phyloP scores from a whole-genome alignment of 805 yeast species.

The Hyphopichia homilentoma region DNA sequence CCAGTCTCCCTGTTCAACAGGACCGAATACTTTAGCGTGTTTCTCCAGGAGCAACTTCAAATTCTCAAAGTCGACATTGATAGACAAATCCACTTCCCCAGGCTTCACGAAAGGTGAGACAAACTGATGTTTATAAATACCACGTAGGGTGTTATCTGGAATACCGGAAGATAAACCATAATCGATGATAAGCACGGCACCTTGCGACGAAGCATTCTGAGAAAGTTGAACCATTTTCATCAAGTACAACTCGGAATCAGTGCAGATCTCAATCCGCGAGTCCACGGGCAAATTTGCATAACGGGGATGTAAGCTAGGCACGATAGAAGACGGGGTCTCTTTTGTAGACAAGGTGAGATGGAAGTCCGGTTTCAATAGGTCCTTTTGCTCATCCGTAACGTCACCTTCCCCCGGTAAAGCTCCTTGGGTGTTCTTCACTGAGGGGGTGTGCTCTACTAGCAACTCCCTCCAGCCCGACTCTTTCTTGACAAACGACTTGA shows the following conservation, averaged over 20 bases:
- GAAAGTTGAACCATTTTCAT: slow-evolving; percentile 48
- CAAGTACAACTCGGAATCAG: slow-evolving; percentile 63
- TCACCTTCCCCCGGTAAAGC: slow-evolving; percentile 18
- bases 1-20: slow-evolving; percentile 77
- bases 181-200: slow-evolving; percentile 72
- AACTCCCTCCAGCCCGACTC: slow-evolving; percentile 76
- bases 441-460: slow-evolving; percentile 54
- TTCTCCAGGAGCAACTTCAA: slow-evolving; percentile 22
- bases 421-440: slow-evolving; percentile 32
- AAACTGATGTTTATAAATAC: slow-evolving; percentile 66
- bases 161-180: slow-evolving; percentile 63
- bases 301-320: slow-evolving; percentile 51
- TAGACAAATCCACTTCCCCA: slow-evolving; percentile 77
- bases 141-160: slow-evolving; percentile 73
- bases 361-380: slow-evolving; percentile 36
- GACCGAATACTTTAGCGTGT: slow-evolving; percentile 44
- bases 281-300: slow-evolving; percentile 51
- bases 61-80: slow-evolving; percentile 77
- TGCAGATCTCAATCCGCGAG: slow-evolving; percentile 67
- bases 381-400: slow-evolving; percentile 6
- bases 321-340: slow-evolving; percentile 58
- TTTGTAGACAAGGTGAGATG: slow-evolving; percentile 54
- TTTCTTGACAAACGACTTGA: slow-evolving; percentile 61
- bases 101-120: slow-evolving; percentile 74
- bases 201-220: slow-evolving; percentile 23